These are phyloP conservation scores for Wickerhamomyces alni DNA, from an alignment of 805 yeast species.

Conservation along the genomic window DNA sequence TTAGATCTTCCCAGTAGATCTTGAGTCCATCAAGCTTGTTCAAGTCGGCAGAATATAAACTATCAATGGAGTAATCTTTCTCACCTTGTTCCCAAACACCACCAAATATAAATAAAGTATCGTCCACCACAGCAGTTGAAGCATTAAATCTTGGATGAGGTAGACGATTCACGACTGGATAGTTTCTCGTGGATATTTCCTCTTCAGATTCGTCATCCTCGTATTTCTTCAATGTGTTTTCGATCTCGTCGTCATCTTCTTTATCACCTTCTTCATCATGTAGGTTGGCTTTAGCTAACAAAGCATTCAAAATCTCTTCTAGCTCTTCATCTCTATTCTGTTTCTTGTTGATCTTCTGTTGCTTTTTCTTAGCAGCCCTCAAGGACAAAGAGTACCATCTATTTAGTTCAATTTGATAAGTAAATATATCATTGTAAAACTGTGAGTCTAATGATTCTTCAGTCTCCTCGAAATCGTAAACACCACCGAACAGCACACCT, in stretches of 20 bases:
- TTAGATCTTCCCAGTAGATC: constrained; percentile 83
- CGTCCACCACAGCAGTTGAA: constrained; percentile 78
- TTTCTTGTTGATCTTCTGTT: constrained; percentile 39
- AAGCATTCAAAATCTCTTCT: constrained; percentile 72
- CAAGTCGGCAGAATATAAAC: constrained; percentile 80
- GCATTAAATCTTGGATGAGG: constrained; percentile 93
- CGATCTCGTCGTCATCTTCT: constrained; percentile 38
- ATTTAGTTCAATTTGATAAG: constrained; percentile 80
- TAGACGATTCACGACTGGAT: constrained; percentile 48
- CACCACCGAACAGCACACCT: constrained; percentile 94
- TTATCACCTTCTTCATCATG: constrained; percentile 34
- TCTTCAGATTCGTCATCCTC: constrained; percentile 16
- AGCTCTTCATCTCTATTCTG: constrained; percentile 53
- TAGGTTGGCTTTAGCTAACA: constrained; percentile 67
- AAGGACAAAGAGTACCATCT: constrained; percentile 78
- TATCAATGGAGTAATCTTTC: constrained; percentile 75
- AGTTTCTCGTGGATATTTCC: constrained; percentile 7
- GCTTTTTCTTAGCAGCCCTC: constrained; percentile 54
- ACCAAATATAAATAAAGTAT: constrained; percentile 76
- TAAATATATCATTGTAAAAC: constrained; percentile 73
- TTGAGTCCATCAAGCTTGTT: constrained; percentile 84
- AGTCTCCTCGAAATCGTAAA: constrained; percentile 89
- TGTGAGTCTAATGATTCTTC: constrained; percentile 85
- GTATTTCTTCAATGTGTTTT: constrained; percentile 41
- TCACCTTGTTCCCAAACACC: constrained; percentile 91